Base-by-base conservation (phyloP, 805 yeast species). In the Lipomyces sp. region DNA sequence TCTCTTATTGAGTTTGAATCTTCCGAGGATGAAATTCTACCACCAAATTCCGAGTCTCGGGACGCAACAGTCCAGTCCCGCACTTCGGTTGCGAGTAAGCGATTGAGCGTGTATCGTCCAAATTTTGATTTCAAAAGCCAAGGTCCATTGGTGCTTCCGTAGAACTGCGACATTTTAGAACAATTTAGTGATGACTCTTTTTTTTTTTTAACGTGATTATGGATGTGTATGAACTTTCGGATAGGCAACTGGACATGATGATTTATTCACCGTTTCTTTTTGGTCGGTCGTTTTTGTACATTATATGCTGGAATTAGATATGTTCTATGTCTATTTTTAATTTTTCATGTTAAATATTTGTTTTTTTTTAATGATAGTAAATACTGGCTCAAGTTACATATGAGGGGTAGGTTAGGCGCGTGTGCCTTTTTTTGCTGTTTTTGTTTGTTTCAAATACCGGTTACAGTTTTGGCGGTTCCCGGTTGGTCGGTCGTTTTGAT, bases 1-100 rank as follows among this genome's bases (percentile, higher is more conserved):
- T 51, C 68, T 34, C 55, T 67, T 30, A 67, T 67, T 8, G 70
- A 67, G 51, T 50, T 67, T 37, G 69, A 63, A 59, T 66, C 69
- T 5, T 66, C 69, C 4, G 70, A 67, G 32, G 68, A 64, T 7
- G 64, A 63, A 13, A 24, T 42, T 5, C 33, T 45, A 10, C 35
- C 56, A n/a, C 7, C 15, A n/a, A 13, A 24, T n/a, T 11, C 39
- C 15, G 24, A 42, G 48, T 42, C 48, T 18, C 48, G 2, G 48
- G 8, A 42, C 24, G 37, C 60, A 24, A 24, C 24, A 4, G 53
- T 57, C 34, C 60, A 57, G 34, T 30, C 61, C 33, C 61, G 35
- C 6, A 24, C 56, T 10, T 57, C 65, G 18, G 51, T 64, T 3
- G 62, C 51, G 10, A 58, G 53, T 34, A 65, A 65, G 51, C 69